Conservation (phyloP, 768 basidiomycete species). For the Holtermannia corniformis region DNA sequence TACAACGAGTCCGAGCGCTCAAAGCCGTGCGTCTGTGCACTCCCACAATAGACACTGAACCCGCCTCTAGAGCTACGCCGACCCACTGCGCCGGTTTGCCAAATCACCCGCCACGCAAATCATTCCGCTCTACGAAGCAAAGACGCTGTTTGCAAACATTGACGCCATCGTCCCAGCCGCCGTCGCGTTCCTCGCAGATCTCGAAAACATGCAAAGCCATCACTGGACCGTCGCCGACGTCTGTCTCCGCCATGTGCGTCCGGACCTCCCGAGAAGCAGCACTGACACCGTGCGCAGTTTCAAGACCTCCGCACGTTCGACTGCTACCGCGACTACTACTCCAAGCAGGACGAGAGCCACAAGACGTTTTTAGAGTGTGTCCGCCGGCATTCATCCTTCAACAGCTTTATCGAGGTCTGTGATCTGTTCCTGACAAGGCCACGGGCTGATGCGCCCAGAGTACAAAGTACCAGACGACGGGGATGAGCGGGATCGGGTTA, state of each 20-base stretch:
- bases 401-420: conserved; percentile 76
- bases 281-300: conserved; percentile 49
- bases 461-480: conserved; percentile 53
- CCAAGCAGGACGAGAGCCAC: conserved; percentile 88
- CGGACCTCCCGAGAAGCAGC: neutral
- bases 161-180: conserved; percentile 84
- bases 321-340: conserved; percentile 81
- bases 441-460: no score
- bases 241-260: conserved; percentile 58
- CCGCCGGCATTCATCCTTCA: conserved; percentile 65
- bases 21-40: conserved; percentile 47
- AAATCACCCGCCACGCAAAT: conserved; percentile 75
- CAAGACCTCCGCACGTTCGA: conserved; percentile 76
- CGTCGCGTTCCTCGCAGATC: conserved; percentile 68
- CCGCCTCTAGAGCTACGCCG: conserved; percentile 60
- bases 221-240: conserved; percentile 62
- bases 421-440: no score
- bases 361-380: conserved; percentile 70
- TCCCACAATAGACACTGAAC: neutral
- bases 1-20: conserved; percentile 68
- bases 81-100: conserved; percentile 79
- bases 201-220: conserved; percentile 68
- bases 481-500: conserved; percentile 68
- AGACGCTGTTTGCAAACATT: conserved; percentile 85
- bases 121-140: conserved; percentile 81